phyloP scores from a whole-genome alignment of 1,284 basidiomycete species.

The Albatrellus sp. region DNA sequence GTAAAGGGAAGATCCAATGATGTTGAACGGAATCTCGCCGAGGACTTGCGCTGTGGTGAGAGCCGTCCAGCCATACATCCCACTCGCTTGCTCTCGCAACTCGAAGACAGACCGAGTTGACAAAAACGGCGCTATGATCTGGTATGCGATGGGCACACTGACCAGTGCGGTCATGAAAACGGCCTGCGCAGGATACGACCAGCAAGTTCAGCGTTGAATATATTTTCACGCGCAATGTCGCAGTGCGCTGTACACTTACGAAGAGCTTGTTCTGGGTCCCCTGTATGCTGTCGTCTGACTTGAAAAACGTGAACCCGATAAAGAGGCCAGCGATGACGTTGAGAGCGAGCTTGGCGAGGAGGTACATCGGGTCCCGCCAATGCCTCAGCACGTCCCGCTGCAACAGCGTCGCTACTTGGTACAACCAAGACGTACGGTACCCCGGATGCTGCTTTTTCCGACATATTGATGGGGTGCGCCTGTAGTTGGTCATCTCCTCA shows the following conservation, averaged over 20 bases:
- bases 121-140: constrained; percentile 42
- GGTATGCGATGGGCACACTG: constrained; percentile 32
- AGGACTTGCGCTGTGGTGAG: constrained; percentile 51
- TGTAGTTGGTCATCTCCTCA: constrained; percentile 20
- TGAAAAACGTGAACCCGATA: constrained; percentile 62
- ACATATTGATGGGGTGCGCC: constrained; percentile 17
- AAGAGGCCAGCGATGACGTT: constrained; percentile 46
- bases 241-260: constrained; percentile 16
- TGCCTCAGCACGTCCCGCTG: constrained; percentile 39
- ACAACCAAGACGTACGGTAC: constrained; percentile 35
- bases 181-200: constrained; percentile 7
- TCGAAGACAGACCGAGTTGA: constrained; percentile 12
- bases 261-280: constrained; percentile 80
- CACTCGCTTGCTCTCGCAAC: neutral
- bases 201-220: constrained; percentile 36
- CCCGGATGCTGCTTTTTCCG: constrained; percentile 21
- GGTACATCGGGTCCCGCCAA: constrained; percentile 61
- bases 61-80: constrained; percentile 45
- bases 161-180: constrained; percentile 12
- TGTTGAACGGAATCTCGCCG: constrained; percentile 55
- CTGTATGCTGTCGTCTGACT: constrained; percentile 48
- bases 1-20: constrained; percentile 41
- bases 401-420: constrained; percentile 32
- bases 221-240: neutral
- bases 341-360: constrained; percentile 60